Evolutionary conservation across 495 filamentous ascomycete genomes (phyloP).

Genomic region (Ramalina peruviana): DNA sequence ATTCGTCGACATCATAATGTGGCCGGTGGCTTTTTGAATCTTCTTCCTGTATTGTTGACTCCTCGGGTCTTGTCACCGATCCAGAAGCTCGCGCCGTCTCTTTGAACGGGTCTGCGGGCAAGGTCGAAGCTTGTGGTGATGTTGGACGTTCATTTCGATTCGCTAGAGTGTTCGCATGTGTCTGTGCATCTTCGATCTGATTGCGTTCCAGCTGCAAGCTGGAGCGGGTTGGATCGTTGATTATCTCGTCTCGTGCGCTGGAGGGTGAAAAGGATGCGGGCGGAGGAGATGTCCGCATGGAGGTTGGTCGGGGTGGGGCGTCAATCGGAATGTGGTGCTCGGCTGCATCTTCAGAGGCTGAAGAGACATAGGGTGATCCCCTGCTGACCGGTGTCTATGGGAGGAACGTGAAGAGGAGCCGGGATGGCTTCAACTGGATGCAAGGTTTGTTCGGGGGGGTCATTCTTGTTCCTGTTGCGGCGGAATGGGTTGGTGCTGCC

Average conservation of each 20-base stretch:
- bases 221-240: constrained; percentile 12
- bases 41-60: not conserved
- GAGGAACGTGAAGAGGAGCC: constrained; percentile 3
- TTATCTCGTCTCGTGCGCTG: constrained; percentile 1
- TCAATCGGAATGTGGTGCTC: constrained; percentile 1
- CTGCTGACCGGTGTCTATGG: constrained; percentile 15
- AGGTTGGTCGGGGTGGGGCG: constrained; percentile 3
- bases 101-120: constrained; percentile 11
- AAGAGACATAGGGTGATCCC: not conserved
- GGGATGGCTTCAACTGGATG: not conserved
- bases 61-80: not conserved
- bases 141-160: too few species aligned
- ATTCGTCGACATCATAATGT: constrained; percentile 46
- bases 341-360: constrained; percentile 7
- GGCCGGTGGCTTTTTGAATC: constrained; percentile 18
- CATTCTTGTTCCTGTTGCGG: constrained; percentile 17
- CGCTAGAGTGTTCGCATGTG: too few species aligned
- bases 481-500: constrained; percentile 42
- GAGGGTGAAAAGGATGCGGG: not conserved
- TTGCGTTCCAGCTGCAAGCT: not conserved
- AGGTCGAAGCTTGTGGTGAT: not conserved
- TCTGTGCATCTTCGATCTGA: not conserved
- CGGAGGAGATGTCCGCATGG: constrained; percentile 1
- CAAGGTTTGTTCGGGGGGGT: not conserved
- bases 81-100: constrained; percentile 1